These are phyloP conservation scores for Scedosporium aurantiacum DNA, from an alignment of 2,329 filamentous ascomycete species.

Conservation along the genomic window DNA sequence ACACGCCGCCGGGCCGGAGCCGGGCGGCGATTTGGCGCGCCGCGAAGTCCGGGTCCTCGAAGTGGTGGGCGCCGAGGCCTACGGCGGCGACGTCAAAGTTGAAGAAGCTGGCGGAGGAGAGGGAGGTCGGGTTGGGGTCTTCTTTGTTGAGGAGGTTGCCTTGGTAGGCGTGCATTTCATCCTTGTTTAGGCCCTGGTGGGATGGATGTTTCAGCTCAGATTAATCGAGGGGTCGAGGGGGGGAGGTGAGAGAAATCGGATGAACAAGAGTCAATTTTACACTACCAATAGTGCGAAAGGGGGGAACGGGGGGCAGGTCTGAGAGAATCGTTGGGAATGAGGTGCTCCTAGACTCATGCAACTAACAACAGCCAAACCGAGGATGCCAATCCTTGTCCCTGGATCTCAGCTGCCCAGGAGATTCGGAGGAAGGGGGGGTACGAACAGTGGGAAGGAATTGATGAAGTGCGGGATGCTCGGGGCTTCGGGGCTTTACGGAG, in stretches of 20 bases:
- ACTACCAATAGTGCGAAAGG: background rate
- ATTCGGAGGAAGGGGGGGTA: background rate
- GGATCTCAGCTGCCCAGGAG: background rate
- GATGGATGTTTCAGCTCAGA: background rate
- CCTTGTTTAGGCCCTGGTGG: constrained; percentile 31
- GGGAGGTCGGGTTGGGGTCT: constrained; percentile 37
- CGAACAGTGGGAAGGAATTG: background rate
- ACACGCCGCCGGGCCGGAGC: constrained; percentile 52
- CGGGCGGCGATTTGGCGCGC: constrained; percentile 48
- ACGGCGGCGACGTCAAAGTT: constrained; percentile 59
- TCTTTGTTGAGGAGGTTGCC: constrained; percentile 44
- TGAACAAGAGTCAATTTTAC: background rate
- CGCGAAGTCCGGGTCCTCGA: constrained; percentile 51
- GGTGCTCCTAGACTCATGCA: background rate
- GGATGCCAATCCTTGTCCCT: background rate
- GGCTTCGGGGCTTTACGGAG: background rate
- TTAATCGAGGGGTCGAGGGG: background rate
- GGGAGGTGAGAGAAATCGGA: background rate
- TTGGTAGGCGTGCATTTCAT: constrained; percentile 44
- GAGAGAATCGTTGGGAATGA: background rate
- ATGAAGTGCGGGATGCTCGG: background rate
- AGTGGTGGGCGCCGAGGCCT: constrained; percentile 56
- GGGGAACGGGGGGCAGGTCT: background rate
- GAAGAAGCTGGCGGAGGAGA: constrained; percentile 51
- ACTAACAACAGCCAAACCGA: background rate